These are phyloP conservation scores for Chlorociboria aeruginascens DNA, from an alignment of 495 filamentous ascomycete species.

Conservation along the genomic window DNA sequence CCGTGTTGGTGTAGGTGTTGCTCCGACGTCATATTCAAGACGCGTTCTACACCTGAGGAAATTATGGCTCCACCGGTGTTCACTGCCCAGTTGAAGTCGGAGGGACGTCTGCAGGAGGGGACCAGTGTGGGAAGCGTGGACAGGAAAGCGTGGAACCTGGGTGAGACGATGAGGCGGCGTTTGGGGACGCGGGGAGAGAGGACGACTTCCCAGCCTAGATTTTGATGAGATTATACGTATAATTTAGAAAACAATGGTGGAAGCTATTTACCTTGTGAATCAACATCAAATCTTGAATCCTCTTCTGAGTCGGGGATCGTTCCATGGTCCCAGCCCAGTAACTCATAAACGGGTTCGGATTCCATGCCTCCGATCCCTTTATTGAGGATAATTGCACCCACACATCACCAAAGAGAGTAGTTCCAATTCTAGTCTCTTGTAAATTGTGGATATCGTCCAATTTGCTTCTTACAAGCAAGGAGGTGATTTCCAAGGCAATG, in stretches of 20 bases:
- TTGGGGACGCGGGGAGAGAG: constrained; percentile 44
- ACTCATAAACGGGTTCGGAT: constrained; percentile 34
- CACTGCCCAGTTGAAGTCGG: constrained; percentile 57
- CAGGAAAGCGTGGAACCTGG: constrained; percentile 37
- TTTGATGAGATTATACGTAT: background rate
- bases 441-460: constrained; percentile 39
- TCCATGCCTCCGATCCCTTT: constrained; percentile 33
- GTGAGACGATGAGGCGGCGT: constrained; percentile 31
- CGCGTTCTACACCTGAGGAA: constrained; percentile 44
- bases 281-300: constrained; percentile 48
- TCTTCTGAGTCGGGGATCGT: constrained; percentile 41
- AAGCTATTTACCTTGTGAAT: constrained; percentile 40
- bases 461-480: constrained; percentile 44
- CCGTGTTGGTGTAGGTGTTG: constrained; percentile 52
- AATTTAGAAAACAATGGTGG: constrained; percentile 1
- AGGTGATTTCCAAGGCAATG: constrained; percentile 49
- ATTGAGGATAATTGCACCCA: constrained; percentile 43
- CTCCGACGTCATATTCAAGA: constrained; percentile 39
- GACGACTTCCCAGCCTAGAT: constrained; percentile 44
- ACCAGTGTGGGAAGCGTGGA: constrained; percentile 29
- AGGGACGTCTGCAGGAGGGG: constrained; percentile 25
- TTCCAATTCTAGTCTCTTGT: constrained; percentile 44
- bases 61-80: constrained; percentile 56
- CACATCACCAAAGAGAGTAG: constrained; percentile 53
- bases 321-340: constrained; percentile 47